phyloP scores from a whole-genome alignment of 2,329 filamentous ascomycete species.

The Trichoderma asperellum region DNA sequence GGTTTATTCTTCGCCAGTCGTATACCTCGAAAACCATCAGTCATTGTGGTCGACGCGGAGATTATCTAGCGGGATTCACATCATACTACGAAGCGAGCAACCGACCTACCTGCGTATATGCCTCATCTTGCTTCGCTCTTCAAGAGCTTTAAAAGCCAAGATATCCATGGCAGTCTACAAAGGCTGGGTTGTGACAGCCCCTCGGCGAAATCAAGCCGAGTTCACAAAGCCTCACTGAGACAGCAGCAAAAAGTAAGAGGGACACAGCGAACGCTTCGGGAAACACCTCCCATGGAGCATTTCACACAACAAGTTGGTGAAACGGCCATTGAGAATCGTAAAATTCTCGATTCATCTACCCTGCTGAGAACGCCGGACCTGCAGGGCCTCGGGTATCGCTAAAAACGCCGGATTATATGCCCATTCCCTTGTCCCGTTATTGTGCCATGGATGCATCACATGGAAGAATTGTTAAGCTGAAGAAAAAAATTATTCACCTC shows the following conservation, averaged over 20 bases:
- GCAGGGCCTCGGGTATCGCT: conserved; percentile 38
- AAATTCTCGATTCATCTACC: conserved; percentile 51
- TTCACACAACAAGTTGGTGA: conserved; percentile 64
- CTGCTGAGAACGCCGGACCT: conserved; percentile 42
- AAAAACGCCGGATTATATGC: conserved; percentile 47
- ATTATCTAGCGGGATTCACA: conserved; percentile 73
- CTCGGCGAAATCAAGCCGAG: conserved; percentile 17
- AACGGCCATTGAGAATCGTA: conserved; percentile 70
- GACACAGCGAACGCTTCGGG: conserved; percentile 58
- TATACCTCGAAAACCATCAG: conserved; percentile 88
- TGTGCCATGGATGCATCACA: conserved; percentile 33
- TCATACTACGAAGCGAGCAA: conserved; percentile 12
- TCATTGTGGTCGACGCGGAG: conserved; percentile 75
- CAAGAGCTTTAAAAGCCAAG: background rate
- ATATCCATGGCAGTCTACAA: conserved; percentile 9
- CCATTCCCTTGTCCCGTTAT: conserved; percentile 38
- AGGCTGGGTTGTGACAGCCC: conserved; percentile 18
- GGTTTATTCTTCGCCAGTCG: conserved; percentile 83
- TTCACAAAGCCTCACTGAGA: conserved; percentile 26
- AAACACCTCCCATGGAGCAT: conserved; percentile 76
- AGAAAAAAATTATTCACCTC: conserved; percentile 27
- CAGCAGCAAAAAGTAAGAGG: conserved; percentile 1
- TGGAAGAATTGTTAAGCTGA: conserved; percentile 20
- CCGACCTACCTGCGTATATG: conserved; percentile 23
- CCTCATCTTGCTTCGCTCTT: background rate